Percentiles rank a stretch among this genome's conserved stretches.
phyloP scores from a whole-genome alignment of 2,329 filamentous ascomycete genomes.

The Neoascochyta sp. region DNA sequence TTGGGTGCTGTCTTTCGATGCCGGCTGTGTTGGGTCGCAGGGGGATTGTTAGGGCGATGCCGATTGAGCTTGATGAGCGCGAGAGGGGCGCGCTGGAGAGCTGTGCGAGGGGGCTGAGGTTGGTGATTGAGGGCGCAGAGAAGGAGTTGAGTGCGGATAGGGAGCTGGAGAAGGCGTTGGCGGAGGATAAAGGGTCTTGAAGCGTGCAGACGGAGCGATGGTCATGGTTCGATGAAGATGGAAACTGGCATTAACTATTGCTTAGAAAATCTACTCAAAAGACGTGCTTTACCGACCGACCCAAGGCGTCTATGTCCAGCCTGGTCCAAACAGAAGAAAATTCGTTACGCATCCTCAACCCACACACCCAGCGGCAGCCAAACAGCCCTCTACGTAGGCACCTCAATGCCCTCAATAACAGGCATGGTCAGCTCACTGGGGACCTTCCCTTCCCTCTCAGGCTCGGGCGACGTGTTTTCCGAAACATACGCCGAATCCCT shows the following conservation, averaged over 20 bases:
- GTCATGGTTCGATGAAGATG: too few species aligned
- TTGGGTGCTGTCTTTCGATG: slow-evolving; percentile 50
- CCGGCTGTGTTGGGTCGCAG: slow-evolving; percentile 49
- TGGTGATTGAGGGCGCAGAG: slow-evolving; percentile 38
- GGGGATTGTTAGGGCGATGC: slow-evolving; percentile 44
- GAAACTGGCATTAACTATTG: too few species aligned
- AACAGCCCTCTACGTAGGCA: too few species aligned
- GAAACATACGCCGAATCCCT: slow-evolving; percentile 16
- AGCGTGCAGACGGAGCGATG: too few species aligned
- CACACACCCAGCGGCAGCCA: slow-evolving; percentile 1
- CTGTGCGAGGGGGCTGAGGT: slow-evolving; percentile 37
- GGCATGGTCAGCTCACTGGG: slow-evolving; percentile 6
- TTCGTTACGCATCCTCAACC: background rate
- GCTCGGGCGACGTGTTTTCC: too few species aligned
- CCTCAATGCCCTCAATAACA: slow-evolving; percentile 7
- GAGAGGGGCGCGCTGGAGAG: slow-evolving; percentile 33
- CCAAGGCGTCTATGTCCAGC: too few species aligned
- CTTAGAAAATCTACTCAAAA: too few species aligned
- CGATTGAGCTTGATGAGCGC: slow-evolving; percentile 31
- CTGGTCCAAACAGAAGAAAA: too few species aligned
- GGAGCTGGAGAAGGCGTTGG: slow-evolving; percentile 24
- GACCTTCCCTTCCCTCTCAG: slow-evolving; percentile 1
- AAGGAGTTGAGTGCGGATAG: slow-evolving; percentile 31
- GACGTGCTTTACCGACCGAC: too few species aligned
- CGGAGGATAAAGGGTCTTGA: slow-evolving; percentile 14